Evolutionary conservation across 768 basidiomycete species (phyloP), one percentile per base, ranked within the genome.

Genomic region (Stropharia rugosoannulata): DNA sequence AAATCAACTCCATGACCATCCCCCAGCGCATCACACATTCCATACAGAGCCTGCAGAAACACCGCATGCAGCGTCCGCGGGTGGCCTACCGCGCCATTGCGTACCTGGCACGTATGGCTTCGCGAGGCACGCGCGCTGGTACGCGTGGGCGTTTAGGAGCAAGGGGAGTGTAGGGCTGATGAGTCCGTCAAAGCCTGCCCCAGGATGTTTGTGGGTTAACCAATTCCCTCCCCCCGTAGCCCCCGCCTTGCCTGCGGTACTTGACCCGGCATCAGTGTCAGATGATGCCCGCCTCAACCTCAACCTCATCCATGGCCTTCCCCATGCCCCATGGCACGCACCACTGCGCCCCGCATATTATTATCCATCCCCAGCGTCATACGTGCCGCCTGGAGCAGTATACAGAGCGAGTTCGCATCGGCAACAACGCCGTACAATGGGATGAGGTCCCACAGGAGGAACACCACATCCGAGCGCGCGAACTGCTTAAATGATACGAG

Each of bases 361-460:
- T 80, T 76, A 53, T 87, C 81, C 58, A 80, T 68, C 49, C 76
- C 74, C 19, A 73, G 69, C 4, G 84, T 81, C 15, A 78, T 71
- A 2, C 84, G 74, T 1, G 87, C 85, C 1, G 84, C 74, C 50
- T 84, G 78, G 46, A 93, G 75, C 10, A 93, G 64, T 51, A 86
- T 73, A 42, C 76, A 74, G 50, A 93, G 78, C 29, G 87, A 82
- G 48, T 69, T 66, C 15, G 75, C 66, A 44, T 87, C 80, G 0
- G 86, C 86, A 2, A 71, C 66, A 0, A 86, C 72, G 4, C 73
- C 76, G 66, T 88, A 94, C 3, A 92, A 66, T 0, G 68, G 62
- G 3, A 72, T 72, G 70, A 90, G 81, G 22, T 86, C 83, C 87
- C 89, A 93, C 1, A 92, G 63, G 41, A 71, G 70, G 66, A 89